phyloP scores from a whole-genome alignment of 306 rosid genomes.

The Cucurbita maxima region DNA sequence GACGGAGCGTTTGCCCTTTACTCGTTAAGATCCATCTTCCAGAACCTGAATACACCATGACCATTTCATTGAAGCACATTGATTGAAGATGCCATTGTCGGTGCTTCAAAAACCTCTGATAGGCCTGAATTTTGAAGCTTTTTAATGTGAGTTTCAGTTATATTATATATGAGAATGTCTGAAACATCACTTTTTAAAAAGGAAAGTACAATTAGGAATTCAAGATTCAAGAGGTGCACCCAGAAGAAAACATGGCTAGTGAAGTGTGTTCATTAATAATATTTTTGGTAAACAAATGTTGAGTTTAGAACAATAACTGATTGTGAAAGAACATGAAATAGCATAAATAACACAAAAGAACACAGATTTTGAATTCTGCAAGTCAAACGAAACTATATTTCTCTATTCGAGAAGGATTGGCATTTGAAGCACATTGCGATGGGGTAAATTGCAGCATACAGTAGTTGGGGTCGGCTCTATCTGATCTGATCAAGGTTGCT shows the following conservation, averaged over 20 bases:
- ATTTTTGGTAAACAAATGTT: not conserved
- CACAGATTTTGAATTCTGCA: not conserved
- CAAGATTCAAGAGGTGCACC: not conserved
- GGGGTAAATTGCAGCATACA: not conserved
- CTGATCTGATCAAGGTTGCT: constrained; percentile 47
- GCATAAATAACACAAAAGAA: not conserved
- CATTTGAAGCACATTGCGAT: not conserved
- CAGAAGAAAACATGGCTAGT: not conserved
- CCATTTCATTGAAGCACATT: not conserved
- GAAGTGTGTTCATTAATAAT: not conserved
- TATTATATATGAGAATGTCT: not conserved
- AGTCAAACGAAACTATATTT: not conserved
- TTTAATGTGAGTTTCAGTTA: not conserved
- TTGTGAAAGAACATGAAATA: not conserved
- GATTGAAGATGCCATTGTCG: not conserved
- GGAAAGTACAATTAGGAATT: not conserved
- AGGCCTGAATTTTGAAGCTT: not conserved
- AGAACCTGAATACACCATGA: not conserved
- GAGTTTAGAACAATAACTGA: not conserved
- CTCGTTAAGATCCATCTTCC: not conserved
- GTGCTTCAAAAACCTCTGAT: not conserved
- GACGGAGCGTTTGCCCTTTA: not conserved
- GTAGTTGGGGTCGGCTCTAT: not conserved
- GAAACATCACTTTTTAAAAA: not conserved
- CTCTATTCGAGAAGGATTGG: not conserved